These are phyloP conservation scores for Amauroascus verrucosus DNA, from an alignment of 2,329 filamentous ascomycete genomes.

Conservation along the genomic window DNA sequence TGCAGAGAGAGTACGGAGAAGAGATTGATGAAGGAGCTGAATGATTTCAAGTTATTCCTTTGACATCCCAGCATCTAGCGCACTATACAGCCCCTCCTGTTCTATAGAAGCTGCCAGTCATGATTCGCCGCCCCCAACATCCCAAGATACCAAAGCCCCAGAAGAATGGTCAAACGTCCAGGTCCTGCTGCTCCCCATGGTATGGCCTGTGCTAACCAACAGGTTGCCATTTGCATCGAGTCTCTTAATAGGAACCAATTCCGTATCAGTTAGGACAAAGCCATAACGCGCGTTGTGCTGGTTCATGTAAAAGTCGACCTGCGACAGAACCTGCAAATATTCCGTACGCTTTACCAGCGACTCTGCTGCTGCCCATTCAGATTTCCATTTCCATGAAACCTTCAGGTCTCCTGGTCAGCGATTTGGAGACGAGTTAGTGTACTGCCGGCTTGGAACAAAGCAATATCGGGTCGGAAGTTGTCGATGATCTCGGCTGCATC, in stretches of 20 bases:
- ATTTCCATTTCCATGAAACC: conserved; percentile 14
- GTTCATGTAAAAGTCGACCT: conserved; percentile 15
- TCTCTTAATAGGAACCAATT: conserved; percentile 12
- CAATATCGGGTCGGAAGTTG: conserved; percentile 7
- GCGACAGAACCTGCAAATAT: conserved; percentile 12
- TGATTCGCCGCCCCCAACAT: conserved; percentile 11
- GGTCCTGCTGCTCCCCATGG: conserved; percentile 10
- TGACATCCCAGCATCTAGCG: not conserved
- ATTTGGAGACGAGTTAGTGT: conserved; percentile 7
- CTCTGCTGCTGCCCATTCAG: not conserved
- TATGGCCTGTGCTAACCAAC: conserved; percentile 8
- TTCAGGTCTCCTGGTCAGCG: conserved; percentile 12
- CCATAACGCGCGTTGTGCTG: conserved; percentile 13
- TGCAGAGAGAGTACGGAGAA: too few species aligned
- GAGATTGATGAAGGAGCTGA: too few species aligned
- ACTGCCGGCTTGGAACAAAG: conserved; percentile 8
- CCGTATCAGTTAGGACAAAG: conserved; percentile 12
- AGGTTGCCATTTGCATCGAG: conserved; percentile 12
- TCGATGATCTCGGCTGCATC: conserved; percentile 10
- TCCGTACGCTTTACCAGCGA: not conserved
- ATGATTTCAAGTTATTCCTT: not conserved
- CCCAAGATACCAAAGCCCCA: conserved; percentile 14
- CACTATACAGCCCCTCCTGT: not conserved
- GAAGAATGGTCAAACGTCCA: conserved; percentile 11
- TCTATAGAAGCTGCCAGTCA: conserved; percentile 14